A percentile compares a stretch with the other conserved stretches of the same genome.
Conservation (phyloP, 352 stramenopile species). For the Globisporangium megalacanthum region DNA sequence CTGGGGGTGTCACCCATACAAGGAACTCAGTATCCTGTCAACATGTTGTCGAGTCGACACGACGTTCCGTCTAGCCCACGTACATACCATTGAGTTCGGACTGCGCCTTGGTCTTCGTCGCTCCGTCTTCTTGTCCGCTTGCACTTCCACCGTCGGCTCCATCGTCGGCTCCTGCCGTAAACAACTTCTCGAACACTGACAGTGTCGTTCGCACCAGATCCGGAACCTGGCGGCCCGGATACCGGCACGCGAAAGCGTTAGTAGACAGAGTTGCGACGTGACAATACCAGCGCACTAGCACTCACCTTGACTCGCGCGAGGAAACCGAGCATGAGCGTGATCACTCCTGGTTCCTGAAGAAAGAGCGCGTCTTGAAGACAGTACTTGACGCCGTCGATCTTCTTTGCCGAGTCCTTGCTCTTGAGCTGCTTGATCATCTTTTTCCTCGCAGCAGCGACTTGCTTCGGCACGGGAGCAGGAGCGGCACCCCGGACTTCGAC, state of each 20-base stretch:
- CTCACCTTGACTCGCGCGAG: conserved; percentile 51
- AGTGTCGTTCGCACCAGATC: conserved; percentile 35
- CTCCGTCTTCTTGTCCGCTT: background rate
- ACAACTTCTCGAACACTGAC: conserved; percentile 18
- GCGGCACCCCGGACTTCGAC: background rate
- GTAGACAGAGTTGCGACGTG: background rate
- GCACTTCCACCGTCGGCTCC: background rate
- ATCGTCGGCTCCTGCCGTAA: conserved; percentile 5
- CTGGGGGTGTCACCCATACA: conserved; percentile 13
- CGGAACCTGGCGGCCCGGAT: conserved; percentile 11
- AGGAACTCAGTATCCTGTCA: too few species aligned
- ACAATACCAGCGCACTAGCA: background rate
- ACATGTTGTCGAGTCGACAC: too few species aligned
- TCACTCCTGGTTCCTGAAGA: conserved; percentile 51
- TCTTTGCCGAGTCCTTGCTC: conserved; percentile 60
- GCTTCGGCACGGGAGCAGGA: conserved; percentile 18
- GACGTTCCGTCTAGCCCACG: conserved; percentile 1
- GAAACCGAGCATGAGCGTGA: conserved; percentile 41
- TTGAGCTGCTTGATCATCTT: conserved; percentile 61
- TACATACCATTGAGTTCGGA: conserved; percentile 36
- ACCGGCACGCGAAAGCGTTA: background rate
- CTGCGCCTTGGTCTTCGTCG: conserved; percentile 14
- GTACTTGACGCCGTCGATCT: conserved; percentile 46
- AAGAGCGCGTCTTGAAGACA: conserved; percentile 49
- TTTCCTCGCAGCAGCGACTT: conserved; percentile 35